A percentile compares a stretch with the other conserved stretches of the same genome.
These are phyloP conservation scores for Triadica sebifera DNA, from an alignment of 345 rosid genomes.

Conservation along the genomic window DNA sequence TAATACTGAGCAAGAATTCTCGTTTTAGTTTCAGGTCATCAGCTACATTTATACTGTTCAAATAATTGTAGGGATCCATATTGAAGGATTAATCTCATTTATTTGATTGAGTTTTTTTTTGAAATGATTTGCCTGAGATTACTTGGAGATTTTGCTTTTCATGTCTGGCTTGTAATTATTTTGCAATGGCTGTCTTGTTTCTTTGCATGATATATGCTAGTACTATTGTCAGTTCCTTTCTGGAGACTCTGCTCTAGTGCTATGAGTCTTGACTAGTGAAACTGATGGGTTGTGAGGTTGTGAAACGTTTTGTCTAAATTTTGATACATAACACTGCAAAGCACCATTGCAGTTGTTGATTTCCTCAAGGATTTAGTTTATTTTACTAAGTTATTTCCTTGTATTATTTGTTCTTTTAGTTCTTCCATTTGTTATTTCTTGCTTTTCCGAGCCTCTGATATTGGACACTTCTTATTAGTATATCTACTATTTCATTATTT, in stretches of 20 bases:
- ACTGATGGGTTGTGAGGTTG: neutral
- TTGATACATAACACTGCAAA: neutral
- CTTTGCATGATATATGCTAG: neutral
- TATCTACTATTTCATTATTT: neutral
- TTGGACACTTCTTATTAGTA: neutral
- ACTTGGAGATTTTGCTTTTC: neutral
- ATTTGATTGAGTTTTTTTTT: neutral
- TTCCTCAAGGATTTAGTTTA: neutral
- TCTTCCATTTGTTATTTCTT: neutral
- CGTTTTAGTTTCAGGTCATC: constrained; percentile 21
- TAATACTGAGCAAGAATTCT: constrained; percentile 16
- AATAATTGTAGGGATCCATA: neutral
- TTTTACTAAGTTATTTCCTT: neutral
- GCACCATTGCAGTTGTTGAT: neutral
- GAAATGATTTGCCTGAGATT: neutral
- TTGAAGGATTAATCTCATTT: neutral
- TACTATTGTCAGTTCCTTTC: neutral
- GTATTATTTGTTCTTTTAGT: neutral
- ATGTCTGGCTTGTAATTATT: neutral
- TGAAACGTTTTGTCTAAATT: neutral
- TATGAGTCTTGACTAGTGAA: neutral
- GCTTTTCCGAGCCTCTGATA: neutral
- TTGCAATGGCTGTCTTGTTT: neutral
- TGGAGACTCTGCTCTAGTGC: neutral
- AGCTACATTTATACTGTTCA: constrained; percentile 17